These are phyloP conservation scores for Yarrowia sp. DNA, from an alignment of 805 yeast species.

Conservation along the genomic window DNA sequence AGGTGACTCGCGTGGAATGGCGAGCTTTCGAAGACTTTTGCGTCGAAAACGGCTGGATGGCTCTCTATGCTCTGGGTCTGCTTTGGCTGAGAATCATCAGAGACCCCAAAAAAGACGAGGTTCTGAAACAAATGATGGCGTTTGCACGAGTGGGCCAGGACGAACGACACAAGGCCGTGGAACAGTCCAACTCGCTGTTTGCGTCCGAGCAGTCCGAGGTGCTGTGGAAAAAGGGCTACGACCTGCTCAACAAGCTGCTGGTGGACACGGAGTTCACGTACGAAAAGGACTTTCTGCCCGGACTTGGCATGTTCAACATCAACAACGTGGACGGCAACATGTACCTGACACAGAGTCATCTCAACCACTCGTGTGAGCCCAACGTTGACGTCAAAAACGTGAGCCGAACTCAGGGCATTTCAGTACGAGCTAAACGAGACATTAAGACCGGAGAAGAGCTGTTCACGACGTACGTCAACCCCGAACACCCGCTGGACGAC, in stretches of 20 bases:
- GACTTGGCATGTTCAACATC: conserved; percentile 70
- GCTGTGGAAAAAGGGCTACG: conserved; percentile 59
- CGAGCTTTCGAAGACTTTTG: conserved; percentile 57
- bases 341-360: conserved; percentile 60
- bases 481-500: conserved; percentile 55
- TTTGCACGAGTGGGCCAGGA: conserved; percentile 72
- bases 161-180: conserved; percentile 55
- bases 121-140: conserved; percentile 49
- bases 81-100: conserved; percentile 47
- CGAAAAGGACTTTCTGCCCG: conserved; percentile 51
- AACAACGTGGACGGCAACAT: conserved; percentile 63
- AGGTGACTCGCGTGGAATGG: conserved; percentile 43
- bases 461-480: conserved; percentile 66
- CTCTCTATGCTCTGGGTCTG: conserved; percentile 61
- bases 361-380: conserved; percentile 76
- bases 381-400: conserved; percentile 54
- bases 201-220: conserved; percentile 54
- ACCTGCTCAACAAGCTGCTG: conserved; percentile 49
- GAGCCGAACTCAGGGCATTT: conserved; percentile 52
- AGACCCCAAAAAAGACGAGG: conserved; percentile 41
- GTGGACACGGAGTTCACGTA: conserved; percentile 40
- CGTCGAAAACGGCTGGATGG: conserved; percentile 61
- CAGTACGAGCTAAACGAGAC: conserved; percentile 55
- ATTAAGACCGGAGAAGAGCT: conserved; percentile 66
- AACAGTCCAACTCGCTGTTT: conserved; percentile 47